Evolutionary conservation across 495 filamentous ascomycete genomes (phyloP), one percentile per base, ranked within the genome.

Genomic region (Talaromyces trachyspermus): DNA sequence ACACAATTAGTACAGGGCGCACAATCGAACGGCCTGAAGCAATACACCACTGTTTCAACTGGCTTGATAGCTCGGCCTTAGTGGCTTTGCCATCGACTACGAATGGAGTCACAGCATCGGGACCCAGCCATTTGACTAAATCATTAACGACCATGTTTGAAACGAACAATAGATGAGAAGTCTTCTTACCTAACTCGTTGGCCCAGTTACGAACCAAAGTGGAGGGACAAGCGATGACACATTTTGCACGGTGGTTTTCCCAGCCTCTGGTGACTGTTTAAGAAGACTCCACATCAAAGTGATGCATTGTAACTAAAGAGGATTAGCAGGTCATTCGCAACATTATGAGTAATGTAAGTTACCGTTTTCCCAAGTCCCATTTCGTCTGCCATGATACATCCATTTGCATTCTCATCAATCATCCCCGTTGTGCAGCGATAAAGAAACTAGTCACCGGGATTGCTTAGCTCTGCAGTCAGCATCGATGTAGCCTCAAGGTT

Each of bases 331-430:
- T 11, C 11, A 12, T 69, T 22, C 10, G 9, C 27, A 30, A 25
- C 33, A n/a, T 12, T 12, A 35, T 22, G 14, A 38, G 0, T 17
- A 24, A 17, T 15, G 36, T 12, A 26, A 27, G 66, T 38, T 70
- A 95, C 74, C 10, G 92, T 99, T 69, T 99, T 99, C 37, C 92
- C 92, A 25, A 99, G 65, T 36, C 92, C 92, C 92, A 99, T 99
- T 56, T 95, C 92, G 60, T 99, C 92, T 53, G 92, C 92, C 92
- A 99, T 99, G 61, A 99, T 99, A 61, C 92, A 97, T 0, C 92
- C 92, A 66, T 96, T 87, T 18, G 94, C 94, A 48, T 89, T 92
- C 35, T 83, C 77, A 59, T 99, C 92, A 53, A 97, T 82, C 77
- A 97, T 74, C 5, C 92, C 92, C 19, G 91, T 97, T 15, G 89